Evolutionary conservation across 495 filamentous ascomycete species (phyloP).

Genomic region (Friedmanniomyces endolithicus): DNA sequence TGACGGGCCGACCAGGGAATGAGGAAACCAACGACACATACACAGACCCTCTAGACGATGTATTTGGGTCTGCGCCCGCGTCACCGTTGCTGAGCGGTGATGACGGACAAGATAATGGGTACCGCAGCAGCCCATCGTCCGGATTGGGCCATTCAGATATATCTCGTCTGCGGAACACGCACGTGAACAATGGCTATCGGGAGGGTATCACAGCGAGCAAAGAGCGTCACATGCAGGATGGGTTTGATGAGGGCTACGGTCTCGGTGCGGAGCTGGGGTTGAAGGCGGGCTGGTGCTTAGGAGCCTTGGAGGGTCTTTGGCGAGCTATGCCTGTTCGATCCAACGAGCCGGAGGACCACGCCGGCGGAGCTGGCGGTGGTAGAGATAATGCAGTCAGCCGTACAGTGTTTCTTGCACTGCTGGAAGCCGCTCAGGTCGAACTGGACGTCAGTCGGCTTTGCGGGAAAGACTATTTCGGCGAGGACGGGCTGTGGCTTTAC

Average conservation of each 20-base stretch:
- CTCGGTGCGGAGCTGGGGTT: constrained; percentile 69
- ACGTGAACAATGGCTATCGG: constrained; percentile 80
- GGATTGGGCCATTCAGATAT: constrained; percentile 43
- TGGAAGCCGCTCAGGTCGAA: constrained; percentile 45
- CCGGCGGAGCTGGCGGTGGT: background rate
- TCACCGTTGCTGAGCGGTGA: constrained; percentile 11
- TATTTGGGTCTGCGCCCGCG: constrained; percentile 28
- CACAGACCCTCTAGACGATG: constrained; percentile 25
- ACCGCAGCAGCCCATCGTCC: background rate
- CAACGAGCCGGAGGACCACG: too few species aligned
- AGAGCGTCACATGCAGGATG: constrained; percentile 53
- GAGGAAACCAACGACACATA: background rate
- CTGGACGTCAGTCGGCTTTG: constrained; percentile 53
- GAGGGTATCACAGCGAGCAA: constrained; percentile 71
- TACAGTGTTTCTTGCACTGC: constrained; percentile 27
- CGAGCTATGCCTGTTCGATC: constrained; percentile 17
- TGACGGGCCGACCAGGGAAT: background rate
- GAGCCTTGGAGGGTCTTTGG: constrained; percentile 54
- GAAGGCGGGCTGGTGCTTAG: constrained; percentile 55
- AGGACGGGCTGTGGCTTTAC: constrained; percentile 53
- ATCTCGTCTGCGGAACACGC: constrained; percentile 58
- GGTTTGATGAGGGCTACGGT: constrained; percentile 79
- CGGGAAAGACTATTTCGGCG: constrained; percentile 44
- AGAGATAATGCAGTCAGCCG: background rate
- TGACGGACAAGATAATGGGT: background rate